phyloP scores from a whole-genome alignment of 768 basidiomycete genomes.

The Xanthoconium purpureum region DNA sequence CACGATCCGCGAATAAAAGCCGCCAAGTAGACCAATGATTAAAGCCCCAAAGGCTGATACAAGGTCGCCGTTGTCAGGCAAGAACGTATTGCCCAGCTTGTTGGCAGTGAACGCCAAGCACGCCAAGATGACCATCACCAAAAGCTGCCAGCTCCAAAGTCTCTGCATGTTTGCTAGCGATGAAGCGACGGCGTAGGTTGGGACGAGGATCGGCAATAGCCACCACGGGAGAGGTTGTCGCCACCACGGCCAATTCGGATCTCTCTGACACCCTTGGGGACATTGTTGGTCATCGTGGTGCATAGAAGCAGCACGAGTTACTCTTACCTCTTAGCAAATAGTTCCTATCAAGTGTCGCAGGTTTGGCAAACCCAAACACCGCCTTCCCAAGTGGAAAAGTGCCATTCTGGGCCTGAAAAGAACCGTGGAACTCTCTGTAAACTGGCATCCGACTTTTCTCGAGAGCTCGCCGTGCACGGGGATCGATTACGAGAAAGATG shows the following conservation, averaged over 20 bases:
- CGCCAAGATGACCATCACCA: conserved; percentile 80
- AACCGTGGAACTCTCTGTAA: conserved; percentile 52
- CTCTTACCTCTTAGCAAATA: conserved; percentile 29
- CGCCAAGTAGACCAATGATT: conserved; percentile 75
- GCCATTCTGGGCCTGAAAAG: conserved; percentile 49
- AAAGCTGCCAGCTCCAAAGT: conserved; percentile 64
- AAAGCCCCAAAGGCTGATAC: conserved; percentile 78
- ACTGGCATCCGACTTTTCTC: conserved; percentile 33
- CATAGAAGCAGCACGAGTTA: background rate
- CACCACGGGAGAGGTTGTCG: conserved; percentile 78
- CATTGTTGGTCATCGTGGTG: conserved; percentile 30
- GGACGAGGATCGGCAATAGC: conserved; percentile 75
- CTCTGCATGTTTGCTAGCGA: conserved; percentile 77
- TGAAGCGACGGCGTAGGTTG: conserved; percentile 68
- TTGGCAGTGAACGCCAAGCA: conserved; percentile 74
- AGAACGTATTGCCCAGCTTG: conserved; percentile 53
- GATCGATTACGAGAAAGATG: conserved; percentile 69
- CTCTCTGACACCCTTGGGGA: conserved; percentile 65
- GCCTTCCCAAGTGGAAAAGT: conserved; percentile 40
- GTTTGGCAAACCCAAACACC: conserved; percentile 45
- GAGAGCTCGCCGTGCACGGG: conserved; percentile 43
- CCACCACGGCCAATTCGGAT: conserved; percentile 74
- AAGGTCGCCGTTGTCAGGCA: conserved; percentile 69
- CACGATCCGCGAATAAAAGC: conserved; percentile 72
- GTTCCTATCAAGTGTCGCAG: conserved; percentile 30